phyloP scores from a whole-genome alignment of 495 filamentous ascomycete species.

The Penicillium maclennaniae region DNA sequence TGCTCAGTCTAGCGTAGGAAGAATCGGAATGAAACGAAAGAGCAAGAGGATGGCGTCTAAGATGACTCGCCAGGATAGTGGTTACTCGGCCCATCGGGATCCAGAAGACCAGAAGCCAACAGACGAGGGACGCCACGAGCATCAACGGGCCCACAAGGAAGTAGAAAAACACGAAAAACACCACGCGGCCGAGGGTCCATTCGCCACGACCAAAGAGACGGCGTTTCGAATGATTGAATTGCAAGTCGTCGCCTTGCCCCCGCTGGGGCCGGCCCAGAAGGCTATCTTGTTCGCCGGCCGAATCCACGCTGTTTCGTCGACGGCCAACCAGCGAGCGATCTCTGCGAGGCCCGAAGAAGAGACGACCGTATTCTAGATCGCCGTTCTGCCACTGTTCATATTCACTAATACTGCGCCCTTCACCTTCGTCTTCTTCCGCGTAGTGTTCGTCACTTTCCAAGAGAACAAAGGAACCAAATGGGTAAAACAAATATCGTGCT shows the following conservation, averaged over 20 bases:
- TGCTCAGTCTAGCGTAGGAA: slow-evolving; percentile 63
- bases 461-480: slow-evolving; percentile 93
- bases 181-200: slow-evolving; percentile 89
- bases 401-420: slow-evolving; percentile 97
- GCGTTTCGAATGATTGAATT: slow-evolving; percentile 67
- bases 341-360: slow-evolving; percentile 89
- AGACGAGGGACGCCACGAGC: slow-evolving; percentile 78
- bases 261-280: slow-evolving; percentile 69
- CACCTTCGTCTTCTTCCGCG: slow-evolving; percentile 93
- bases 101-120: slow-evolving; percentile 95
- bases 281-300: slow-evolving; percentile 81
- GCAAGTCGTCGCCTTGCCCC: slow-evolving; percentile 44
- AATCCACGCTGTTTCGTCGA: slow-evolving; percentile 84
- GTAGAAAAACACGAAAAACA: slow-evolving; percentile 98
- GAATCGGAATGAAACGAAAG: slow-evolving; percentile 88
- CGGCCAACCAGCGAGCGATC: slow-evolving; percentile 81
- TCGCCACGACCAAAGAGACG: slow-evolving; percentile 91
- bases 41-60: slow-evolving; percentile 87
- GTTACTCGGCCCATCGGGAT: slow-evolving; percentile 98
- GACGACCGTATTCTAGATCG: slow-evolving; percentile 87
- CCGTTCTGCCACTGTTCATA: slow-evolving; percentile 99
- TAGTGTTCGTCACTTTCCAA: slow-evolving; percentile 92
- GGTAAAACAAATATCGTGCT: slow-evolving; percentile 84
- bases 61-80: slow-evolving; percentile 82
- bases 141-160: slow-evolving; percentile 86